These are phyloP conservation scores for Nemania sp. DNA, from an alignment of 2,329 filamentous ascomycete species.

Conservation along the genomic window DNA sequence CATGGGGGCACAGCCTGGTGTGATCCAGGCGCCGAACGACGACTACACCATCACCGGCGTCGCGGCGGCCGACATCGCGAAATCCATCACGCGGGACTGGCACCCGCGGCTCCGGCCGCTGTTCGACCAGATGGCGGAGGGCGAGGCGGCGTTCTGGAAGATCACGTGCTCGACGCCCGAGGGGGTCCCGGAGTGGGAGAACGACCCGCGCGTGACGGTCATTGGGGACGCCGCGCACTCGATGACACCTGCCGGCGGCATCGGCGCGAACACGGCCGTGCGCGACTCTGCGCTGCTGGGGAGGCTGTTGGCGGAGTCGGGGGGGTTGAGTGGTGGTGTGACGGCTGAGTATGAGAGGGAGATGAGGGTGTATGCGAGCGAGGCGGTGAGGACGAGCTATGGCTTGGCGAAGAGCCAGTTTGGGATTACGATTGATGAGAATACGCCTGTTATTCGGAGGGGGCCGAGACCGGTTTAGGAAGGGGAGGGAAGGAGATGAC, in stretches of 20 bases:
- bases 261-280: constrained; percentile 69
- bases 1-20: constrained; percentile 67
- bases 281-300: constrained; percentile 67
- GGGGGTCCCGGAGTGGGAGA: constrained; percentile 71
- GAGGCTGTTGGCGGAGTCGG: constrained; percentile 62
- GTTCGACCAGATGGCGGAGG: constrained; percentile 68
- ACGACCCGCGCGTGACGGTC: constrained; percentile 67
- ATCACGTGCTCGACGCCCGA: constrained; percentile 72
- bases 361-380: constrained; percentile 71
- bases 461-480: constrained; percentile 15
- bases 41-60: constrained; percentile 69
- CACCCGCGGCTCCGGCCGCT: constrained; percentile 66
- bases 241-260: constrained; percentile 69
- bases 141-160: constrained; percentile 73
- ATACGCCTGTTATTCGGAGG: constrained; percentile 36
- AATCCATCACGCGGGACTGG: constrained; percentile 65
- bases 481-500: background rate
- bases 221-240: constrained; percentile 69
- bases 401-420: constrained; percentile 58
- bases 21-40: constrained; percentile 69
- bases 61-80: constrained; percentile 69
- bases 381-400: constrained; percentile 68
- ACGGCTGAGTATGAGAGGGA: constrained; percentile 69
- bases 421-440: constrained; percentile 53
- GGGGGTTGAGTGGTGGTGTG: constrained; percentile 65